These are phyloP conservation scores for Xylariaceae sp. DNA, from an alignment of 2,329 filamentous ascomycete genomes.

Conservation along the genomic window DNA sequence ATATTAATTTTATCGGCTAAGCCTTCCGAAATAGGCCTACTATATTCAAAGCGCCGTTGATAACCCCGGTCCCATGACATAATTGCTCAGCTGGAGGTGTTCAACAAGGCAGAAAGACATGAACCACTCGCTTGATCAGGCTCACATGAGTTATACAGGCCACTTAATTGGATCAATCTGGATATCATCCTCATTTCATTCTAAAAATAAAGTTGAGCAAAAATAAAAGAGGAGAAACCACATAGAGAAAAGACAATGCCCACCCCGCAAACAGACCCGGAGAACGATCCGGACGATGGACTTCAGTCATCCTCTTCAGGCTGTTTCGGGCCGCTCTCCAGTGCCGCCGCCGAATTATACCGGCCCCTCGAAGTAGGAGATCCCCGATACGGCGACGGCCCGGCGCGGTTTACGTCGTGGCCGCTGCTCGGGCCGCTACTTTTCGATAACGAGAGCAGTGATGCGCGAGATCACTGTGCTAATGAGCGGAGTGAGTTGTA, in stretches of 20 bases:
- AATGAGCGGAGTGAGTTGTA: slow-evolving; percentile 62
- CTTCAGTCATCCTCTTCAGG: slow-evolving; percentile 30
- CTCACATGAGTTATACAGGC: too few relatives aligned
- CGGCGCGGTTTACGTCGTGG: slow-evolving; percentile 51
- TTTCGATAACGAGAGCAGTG: slow-evolving; percentile 70
- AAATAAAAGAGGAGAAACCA: neutral
- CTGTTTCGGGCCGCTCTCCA: slow-evolving; percentile 39
- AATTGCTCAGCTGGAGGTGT: too few relatives aligned
- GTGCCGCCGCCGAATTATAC: too few relatives aligned
- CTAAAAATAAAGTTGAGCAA: too few relatives aligned
- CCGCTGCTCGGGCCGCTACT: slow-evolving; percentile 65
- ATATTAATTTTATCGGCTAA: too few relatives aligned
- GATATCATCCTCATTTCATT: too few relatives aligned
- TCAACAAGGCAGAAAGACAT: too few relatives aligned
- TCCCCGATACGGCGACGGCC: slow-evolving; percentile 30
- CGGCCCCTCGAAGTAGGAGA: slow-evolving; percentile 36
- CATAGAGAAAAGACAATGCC: slow-evolving; percentile 6
- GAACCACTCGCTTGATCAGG: too few relatives aligned
- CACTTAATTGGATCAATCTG: too few relatives aligned
- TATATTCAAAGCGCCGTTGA: too few relatives aligned
- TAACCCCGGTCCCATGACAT: too few relatives aligned
- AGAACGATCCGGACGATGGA: slow-evolving; percentile 36
- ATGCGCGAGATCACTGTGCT: slow-evolving; percentile 74
- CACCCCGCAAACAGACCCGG: slow-evolving; percentile 10
- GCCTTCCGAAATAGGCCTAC: too few relatives aligned